These are phyloP conservation scores for Plectosphaerella cucumerina DNA, from an alignment of 2,329 filamentous ascomycete genomes.

Conservation along the genomic window DNA sequence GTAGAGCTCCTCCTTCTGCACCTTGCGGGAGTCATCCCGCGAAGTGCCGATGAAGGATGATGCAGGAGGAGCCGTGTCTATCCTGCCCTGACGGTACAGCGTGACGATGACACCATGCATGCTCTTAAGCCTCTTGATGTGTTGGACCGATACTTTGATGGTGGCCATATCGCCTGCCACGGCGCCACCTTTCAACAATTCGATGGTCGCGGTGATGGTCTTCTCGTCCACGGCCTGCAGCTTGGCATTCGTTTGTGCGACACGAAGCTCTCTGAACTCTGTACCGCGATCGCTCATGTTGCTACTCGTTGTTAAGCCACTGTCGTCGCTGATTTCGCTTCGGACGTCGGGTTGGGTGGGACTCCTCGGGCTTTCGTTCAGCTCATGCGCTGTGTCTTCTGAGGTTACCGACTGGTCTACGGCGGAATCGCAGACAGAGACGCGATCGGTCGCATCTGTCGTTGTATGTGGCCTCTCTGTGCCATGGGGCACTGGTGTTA, in stretches of 20 bases:
- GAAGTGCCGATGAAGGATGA: conserved; percentile 49
- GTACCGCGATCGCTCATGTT: conserved; percentile 43
- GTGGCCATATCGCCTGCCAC: conserved; percentile 80
- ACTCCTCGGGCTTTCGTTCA: conserved; percentile 30
- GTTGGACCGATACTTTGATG: conserved; percentile 76
- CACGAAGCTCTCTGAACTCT: conserved; percentile 26
- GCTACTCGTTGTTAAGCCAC: conserved; percentile 62
- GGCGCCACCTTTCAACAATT: conserved; percentile 77
- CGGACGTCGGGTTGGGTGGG: conserved; percentile 50
- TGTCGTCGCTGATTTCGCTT: conserved; percentile 70
- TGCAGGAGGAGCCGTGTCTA: conserved; percentile 67
- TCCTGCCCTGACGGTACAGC: conserved; percentile 83
- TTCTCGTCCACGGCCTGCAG: conserved; percentile 55
- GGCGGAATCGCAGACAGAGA: conserved; percentile 26
- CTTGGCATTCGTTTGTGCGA: conserved; percentile 21
- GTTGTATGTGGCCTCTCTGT: conserved; percentile 41
- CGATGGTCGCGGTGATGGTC: conserved; percentile 82
- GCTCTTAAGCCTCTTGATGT: conserved; percentile 86
- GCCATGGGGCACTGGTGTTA: conserved; percentile 39
- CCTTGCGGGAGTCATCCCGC: conserved; percentile 61
- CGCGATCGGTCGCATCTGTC: conserved; percentile 32
- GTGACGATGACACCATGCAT: conserved; percentile 91
- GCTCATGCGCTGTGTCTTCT: conserved; percentile 35
- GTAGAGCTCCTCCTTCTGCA: conserved; percentile 79
- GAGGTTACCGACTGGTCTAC: conserved; percentile 34